Evolutionary conservation across 495 filamentous ascomycete genomes (phyloP), one percentile per base, ranked within the genome.

Genomic region (Podospora tetraspora): DNA sequence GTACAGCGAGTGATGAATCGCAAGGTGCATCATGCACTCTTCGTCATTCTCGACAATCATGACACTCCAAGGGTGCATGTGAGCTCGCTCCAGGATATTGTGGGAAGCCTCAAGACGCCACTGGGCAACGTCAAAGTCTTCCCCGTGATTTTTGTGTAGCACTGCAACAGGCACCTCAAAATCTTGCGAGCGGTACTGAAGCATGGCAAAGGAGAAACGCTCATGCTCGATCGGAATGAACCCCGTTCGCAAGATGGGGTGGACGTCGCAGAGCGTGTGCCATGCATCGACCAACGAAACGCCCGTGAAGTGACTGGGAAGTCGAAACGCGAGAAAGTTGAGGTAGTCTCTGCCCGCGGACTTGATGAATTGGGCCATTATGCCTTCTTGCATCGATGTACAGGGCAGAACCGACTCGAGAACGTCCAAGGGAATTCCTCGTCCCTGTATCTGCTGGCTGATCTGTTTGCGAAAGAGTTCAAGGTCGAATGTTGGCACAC

Each of bases 211-310:
- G 0, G 87, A 81, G 70, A 80, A 76, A 3, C 84, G 73, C 13
- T 77, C 66, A 71, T 90, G 85, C 66, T 86, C 86, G 23, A 92
- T 72, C 13, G 87, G 79, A 3, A 84, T 69, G 64, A 95, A 90
- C 12, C 87, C 85, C 11, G 90, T 91, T n/a, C 91, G 85, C 3
- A 95, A 83, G 68, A 94, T 92, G 13, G 90, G 87, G 71, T 88
- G 81, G 1, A 78, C 72, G 2, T 72, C 69, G n/a, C 79, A 76
- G 23, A 90, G 78, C 19, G 72, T 71, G 19, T 75, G 70, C 90
- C 91, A 93, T 9, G 90, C 88, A 57, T 78, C 57, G 32, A 71
- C 79, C 3, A 93, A 68, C 12, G 27, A 62, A 0, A 59, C 57
- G 16, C 68, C 32, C 30, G 29, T 63, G 1, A 75, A 32, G 10